A percentile compares a stretch with the other conserved stretches of the same genome.
Conservation (phyloP, 208 protist genomes). For the Trypanosoma caninum region DNA sequence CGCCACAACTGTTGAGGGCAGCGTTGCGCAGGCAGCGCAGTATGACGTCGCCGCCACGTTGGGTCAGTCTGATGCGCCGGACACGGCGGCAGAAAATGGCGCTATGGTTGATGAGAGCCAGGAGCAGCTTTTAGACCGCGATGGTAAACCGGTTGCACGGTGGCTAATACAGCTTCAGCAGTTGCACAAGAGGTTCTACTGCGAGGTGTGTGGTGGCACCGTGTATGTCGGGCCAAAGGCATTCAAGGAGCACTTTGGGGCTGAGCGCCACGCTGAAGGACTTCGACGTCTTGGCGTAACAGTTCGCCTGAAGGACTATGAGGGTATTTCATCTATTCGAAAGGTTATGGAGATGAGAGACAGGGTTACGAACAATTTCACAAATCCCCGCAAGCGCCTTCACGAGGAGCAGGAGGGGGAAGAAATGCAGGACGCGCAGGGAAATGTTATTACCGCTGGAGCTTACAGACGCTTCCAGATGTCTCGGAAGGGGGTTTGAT, state of each 20-base stretch:
- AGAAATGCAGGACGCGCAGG: slow-evolving; percentile 79
- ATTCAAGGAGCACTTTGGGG: slow-evolving; percentile 86
- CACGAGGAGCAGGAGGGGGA: slow-evolving; percentile 71
- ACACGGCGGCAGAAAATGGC: slow-evolving; percentile 5
- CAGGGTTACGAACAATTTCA: slow-evolving; percentile 24
- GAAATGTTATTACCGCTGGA: slow-evolving; percentile 70
- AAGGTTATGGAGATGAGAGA: slow-evolving; percentile 78
- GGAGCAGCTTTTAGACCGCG: slow-evolving; percentile 60
- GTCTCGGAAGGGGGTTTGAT: slow-evolving; percentile 17
- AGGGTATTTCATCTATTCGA: slow-evolving; percentile 72
- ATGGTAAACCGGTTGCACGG: slow-evolving; percentile 72
- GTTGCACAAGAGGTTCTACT: slow-evolving; percentile 77
- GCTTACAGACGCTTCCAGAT: slow-evolving; percentile 62
- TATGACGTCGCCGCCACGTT: slow-evolving; percentile 39
- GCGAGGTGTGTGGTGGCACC: slow-evolving; percentile 85
- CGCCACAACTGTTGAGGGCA: slow-evolving; percentile 64
- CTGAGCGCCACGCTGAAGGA: slow-evolving; percentile 77
- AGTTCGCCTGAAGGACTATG: slow-evolving; percentile 62
- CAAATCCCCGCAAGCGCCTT: slow-evolving; percentile 52
- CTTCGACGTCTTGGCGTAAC: slow-evolving; percentile 73
- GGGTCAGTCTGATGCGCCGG: slow-evolving; percentile 1
- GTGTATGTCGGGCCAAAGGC: slow-evolving; percentile 82
- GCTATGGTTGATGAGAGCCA: slow-evolving; percentile 18
- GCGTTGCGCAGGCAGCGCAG: slow-evolving; percentile 65
- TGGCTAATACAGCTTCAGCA: slow-evolving; percentile 82